Conservation (phyloP, 495 filamentous ascomycete genomes). For the Penicillium herquei region DNA sequence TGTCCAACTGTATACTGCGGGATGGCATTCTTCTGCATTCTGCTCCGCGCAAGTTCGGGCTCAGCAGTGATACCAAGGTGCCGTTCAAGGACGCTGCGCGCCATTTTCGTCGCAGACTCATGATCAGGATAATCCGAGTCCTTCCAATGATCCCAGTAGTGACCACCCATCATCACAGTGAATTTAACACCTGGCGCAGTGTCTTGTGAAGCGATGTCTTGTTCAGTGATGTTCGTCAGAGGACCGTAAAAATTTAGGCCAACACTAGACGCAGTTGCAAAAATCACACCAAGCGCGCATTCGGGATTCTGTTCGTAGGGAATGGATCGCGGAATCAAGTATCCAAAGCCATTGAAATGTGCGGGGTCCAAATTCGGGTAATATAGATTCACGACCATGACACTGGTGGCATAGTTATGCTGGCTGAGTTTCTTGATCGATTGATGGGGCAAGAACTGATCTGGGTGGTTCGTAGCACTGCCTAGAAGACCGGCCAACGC, state of each 20-base stretch:
- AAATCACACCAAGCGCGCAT: slow-evolving; percentile 82
- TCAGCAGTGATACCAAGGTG: slow-evolving; percentile 69
- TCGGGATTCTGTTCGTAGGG: slow-evolving; percentile 75
- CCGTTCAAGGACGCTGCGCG: slow-evolving; percentile 61
- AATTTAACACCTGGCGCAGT: slow-evolving; percentile 71
- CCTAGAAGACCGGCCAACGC: slow-evolving; percentile 26
- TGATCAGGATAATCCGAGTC: slow-evolving; percentile 52
- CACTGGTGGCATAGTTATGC: slow-evolving; percentile 66
- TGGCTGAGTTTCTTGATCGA: slow-evolving; percentile 40
- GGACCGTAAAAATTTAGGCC: not conserved
- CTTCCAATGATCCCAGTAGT: slow-evolving; percentile 76
- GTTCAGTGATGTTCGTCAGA: not conserved
- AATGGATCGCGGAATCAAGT: slow-evolving; percentile 76
- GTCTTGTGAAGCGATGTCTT: slow-evolving; percentile 55
- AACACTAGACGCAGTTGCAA: slow-evolving; percentile 68
- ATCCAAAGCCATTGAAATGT: slow-evolving; percentile 75
- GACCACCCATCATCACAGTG: slow-evolving; percentile 93
- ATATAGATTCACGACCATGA: slow-evolving; percentile 91
- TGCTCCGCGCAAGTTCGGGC: slow-evolving; percentile 54
- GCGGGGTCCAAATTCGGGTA: slow-evolving; percentile 65
- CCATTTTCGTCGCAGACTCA: slow-evolving; percentile 64
- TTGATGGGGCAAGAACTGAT: slow-evolving; percentile 11
- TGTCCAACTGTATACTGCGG: slow-evolving; percentile 88
- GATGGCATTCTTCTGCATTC: slow-evolving; percentile 74
- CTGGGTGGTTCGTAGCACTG: slow-evolving; percentile 6